Evolutionary conservation across 345 rosid genomes (phyloP), one percentile per base, ranked within the genome.

Genomic region (Dipteronia dyeriana): DNA sequence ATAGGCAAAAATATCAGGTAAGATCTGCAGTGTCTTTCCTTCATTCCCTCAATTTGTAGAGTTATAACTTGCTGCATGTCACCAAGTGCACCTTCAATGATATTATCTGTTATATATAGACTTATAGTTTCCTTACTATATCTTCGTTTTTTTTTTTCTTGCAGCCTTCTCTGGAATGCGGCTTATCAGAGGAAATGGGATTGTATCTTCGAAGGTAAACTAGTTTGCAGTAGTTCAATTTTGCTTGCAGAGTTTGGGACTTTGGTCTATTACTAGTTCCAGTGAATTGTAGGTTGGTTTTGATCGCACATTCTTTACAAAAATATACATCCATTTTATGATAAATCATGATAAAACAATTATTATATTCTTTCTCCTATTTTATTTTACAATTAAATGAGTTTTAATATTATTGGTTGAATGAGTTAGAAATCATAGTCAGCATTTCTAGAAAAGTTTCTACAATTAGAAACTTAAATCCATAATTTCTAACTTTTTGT

Each of bases 1-100:
- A 85, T 90, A 82, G 79, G 77, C 84, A 83, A 96, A 88, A 89
- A 47, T 79, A 67, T 76, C 97, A 76, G 84, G 99, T 94, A 89
- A 74, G 91, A 74, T 80, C 68, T 71, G 19, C 62, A 29, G 19
- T 66, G 54, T 69, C 64, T 66, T 45, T 76, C n/a, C n/a, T n/a
- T n/a, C n/a, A n/a, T n/a, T n/a, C 67, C 71, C 66, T 4, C 49
- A 70, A 49, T 25, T 68, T 67, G 1, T 63, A 19, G 38, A 9
- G 45, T 41, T 41, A 8, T 41, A 41, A 41, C 45, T 53, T 34
- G 65, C 20, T 68, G 64, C 81, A 19, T 79, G 57, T 22, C 26
- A 26, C 11, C 53, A 60, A 31, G 61, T 43, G 17, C 2, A 70
- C 34, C 67, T n/a, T 7, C 62, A n/a, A 20, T 57, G 25, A 31